These are phyloP conservation scores for Beauveria rudraprayagi DNA, from an alignment of 2,329 filamentous ascomycete species.

Conservation along the genomic window DNA sequence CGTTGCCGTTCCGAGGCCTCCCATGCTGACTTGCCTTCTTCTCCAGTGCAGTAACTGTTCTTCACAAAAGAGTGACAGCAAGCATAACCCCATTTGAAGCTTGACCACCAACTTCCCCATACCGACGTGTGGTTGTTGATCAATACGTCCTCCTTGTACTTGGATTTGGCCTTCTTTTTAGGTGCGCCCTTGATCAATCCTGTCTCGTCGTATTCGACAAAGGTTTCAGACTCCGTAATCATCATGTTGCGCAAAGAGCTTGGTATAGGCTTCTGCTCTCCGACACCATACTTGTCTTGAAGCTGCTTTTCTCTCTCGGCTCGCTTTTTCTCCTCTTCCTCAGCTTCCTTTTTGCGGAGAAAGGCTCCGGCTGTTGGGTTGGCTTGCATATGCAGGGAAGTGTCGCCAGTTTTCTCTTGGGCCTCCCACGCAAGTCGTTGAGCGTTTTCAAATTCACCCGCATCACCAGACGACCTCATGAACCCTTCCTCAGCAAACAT, in stretches of 20 bases:
- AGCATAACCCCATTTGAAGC: conserved; percentile 91
- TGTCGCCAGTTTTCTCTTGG: conserved; percentile 72
- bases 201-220: conserved; percentile 88
- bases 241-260: conserved; percentile 57
- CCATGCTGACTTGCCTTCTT: conserved; percentile 74
- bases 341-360: conserved; percentile 68
- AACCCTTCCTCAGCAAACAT: conserved; percentile 91
- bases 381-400: conserved; percentile 82
- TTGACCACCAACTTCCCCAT: conserved; percentile 96
- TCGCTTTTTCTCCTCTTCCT: conserved; percentile 63
- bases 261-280: conserved; percentile 47
- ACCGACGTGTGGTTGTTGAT: conserved; percentile 87
- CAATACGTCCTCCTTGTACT: conserved; percentile 82
- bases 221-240: conserved; percentile 74
- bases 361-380: conserved; percentile 92
- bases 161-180: conserved; percentile 70
- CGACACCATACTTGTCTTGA: conserved; percentile 73
- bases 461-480: conserved; percentile 80
- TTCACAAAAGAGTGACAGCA: conserved; percentile 92
- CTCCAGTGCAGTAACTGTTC: conserved; percentile 96
- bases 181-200: conserved; percentile 84
- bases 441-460: conserved; percentile 83
- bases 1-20: conserved; percentile 62
- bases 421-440: conserved; percentile 92
- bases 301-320: conserved; percentile 62